These are phyloP conservation scores for Penicillium italicum DNA, from an alignment of 2,329 filamentous ascomycete species.

Conservation along the genomic window DNA sequence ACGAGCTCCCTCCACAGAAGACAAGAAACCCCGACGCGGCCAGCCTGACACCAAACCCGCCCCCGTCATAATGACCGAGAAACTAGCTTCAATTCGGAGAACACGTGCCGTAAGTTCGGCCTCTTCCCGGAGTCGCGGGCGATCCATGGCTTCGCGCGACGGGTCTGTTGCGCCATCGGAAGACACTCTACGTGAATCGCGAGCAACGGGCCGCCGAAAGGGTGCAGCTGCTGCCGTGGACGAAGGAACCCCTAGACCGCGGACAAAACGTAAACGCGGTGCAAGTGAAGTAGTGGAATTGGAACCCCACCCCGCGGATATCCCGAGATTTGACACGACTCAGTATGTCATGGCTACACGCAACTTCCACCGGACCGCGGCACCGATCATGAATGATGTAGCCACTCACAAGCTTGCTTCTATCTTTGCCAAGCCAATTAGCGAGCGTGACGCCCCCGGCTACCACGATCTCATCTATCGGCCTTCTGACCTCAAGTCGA, in stretches of 20 bases:
- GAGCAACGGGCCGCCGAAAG: conserved; percentile 30
- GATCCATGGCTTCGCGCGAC: conserved; percentile 37
- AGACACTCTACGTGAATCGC: conserved; percentile 17
- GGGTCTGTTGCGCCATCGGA: conserved; percentile 27
- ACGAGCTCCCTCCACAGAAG: conserved; percentile 19
- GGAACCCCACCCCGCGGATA: conserved; percentile 27
- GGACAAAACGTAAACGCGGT: conserved; percentile 43
- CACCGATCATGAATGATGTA: conserved; percentile 71
- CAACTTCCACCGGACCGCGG: conserved; percentile 62
- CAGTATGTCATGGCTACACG: conserved; percentile 43
- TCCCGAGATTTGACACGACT: conserved; percentile 28
- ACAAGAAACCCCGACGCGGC: conserved; percentile 23
- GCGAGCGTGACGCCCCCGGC: conserved; percentile 70
- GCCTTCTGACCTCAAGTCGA: conserved; percentile 73
- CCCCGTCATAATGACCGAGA: conserved; percentile 28
- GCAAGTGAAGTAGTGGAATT: conserved; percentile 32
- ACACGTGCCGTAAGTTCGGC: conserved; percentile 35
- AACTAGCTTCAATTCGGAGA: conserved; percentile 22
- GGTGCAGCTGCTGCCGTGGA: conserved; percentile 19
- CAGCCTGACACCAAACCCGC: conserved; percentile 19
- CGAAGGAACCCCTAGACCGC: conserved; percentile 27
- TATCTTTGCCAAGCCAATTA: conserved; percentile 72
- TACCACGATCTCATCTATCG: conserved; percentile 71
- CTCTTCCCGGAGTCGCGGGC: conserved; percentile 37
- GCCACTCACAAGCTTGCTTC: conserved; percentile 73